Conservation (phyloP, 1,284 basidiomycete genomes). For the Heterobasidion annosum region DNA sequence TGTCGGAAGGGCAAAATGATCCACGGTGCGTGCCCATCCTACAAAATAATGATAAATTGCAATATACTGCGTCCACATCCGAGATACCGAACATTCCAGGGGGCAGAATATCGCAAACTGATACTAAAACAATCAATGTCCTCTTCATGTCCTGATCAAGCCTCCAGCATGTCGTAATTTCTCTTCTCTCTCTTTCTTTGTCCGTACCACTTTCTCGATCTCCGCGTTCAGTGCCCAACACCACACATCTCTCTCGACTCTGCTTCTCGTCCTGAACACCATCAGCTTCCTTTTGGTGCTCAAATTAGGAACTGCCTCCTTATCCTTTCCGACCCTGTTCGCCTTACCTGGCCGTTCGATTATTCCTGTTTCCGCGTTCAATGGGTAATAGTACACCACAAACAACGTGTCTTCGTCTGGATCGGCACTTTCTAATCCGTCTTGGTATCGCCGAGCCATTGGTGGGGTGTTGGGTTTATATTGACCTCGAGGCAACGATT, state of each 20-base stretch:
- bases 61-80: too few relatives aligned
- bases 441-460: slow-evolving; percentile 62
- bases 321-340: slow-evolving; percentile 6
- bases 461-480: slow-evolving; percentile 43
- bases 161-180: slow-evolving; percentile 49
- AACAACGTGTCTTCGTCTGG: slow-evolving; percentile 69
- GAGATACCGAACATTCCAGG: too few relatives aligned
- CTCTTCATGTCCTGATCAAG: slow-evolving; percentile 20
- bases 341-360: not conserved
- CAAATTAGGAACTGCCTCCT: slow-evolving; percentile 36
- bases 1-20: not conserved
- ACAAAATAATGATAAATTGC: not conserved
- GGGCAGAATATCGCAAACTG: too few relatives aligned
- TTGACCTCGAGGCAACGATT: slow-evolving; percentile 51
- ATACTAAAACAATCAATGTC: too few relatives aligned
- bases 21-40: not conserved
- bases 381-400: slow-evolving; percentile 55
- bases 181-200: slow-evolving; percentile 47
- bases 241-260: slow-evolving; percentile 80
- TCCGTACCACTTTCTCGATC: slow-evolving; percentile 66
- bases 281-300: slow-evolving; percentile 53
- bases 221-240: slow-evolving; percentile 80
- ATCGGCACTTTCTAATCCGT: slow-evolving; percentile 74
- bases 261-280: slow-evolving; percentile 69
- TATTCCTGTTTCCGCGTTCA: slow-evolving; percentile 12